Conservation (phyloP, 495 filamentous ascomycete genomes). For the Hyphodiscus hymeniophilus region DNA sequence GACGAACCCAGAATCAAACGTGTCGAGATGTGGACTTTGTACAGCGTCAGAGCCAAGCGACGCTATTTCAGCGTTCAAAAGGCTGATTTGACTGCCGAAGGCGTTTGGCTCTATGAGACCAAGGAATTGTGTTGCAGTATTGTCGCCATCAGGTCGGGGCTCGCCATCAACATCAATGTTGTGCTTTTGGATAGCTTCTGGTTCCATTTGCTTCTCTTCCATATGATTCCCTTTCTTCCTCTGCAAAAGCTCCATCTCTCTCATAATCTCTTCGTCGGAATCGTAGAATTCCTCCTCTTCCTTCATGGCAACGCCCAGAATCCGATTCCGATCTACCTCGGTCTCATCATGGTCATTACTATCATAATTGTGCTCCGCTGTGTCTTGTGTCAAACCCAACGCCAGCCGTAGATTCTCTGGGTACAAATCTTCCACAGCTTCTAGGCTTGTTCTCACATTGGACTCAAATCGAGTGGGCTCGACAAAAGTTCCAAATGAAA, state of each 20-base stretch:
- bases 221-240: constrained; percentile 18
- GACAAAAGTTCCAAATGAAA: constrained; percentile 59
- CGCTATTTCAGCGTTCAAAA: neutral
- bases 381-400: constrained; percentile 10
- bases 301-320: constrained; percentile 27
- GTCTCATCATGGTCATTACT: constrained; percentile 35
- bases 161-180: constrained; percentile 12
- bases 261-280: constrained; percentile 44
- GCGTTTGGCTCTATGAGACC: neutral
- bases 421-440: constrained; percentile 82
- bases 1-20: neutral
- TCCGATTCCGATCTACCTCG: constrained; percentile 37
- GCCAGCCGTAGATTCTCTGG: constrained; percentile 48
- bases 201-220: constrained; percentile 11
- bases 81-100: neutral
- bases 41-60: neutral
- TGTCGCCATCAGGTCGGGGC: constrained; percentile 3
- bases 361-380: constrained; percentile 23
- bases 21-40: neutral
- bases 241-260: constrained; percentile 23
- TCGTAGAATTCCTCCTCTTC: constrained; percentile 40
- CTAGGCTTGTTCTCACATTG: constrained; percentile 61
- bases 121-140: constrained; percentile 4
- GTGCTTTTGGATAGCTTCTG: neutral
- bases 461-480: constrained; percentile 40